Evolutionary conservation across 139 green algal species (phyloP).

Genomic region (Marvania coccoides): DNA sequence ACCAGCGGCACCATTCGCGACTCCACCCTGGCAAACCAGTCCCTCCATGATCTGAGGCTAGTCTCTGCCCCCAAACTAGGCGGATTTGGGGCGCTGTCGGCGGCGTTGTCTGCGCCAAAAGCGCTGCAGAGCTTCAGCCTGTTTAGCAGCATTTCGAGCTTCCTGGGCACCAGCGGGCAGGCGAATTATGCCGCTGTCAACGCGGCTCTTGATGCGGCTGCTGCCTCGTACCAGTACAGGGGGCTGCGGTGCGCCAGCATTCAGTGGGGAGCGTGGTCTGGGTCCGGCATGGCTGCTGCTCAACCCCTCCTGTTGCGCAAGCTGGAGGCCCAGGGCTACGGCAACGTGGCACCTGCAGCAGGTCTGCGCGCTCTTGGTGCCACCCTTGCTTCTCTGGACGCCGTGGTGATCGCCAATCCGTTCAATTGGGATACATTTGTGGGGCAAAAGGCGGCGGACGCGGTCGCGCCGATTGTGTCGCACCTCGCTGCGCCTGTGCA

Average conservation of each 20-base stretch:
- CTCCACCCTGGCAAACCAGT: conserved; percentile 20
- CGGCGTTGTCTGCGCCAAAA: not conserved
- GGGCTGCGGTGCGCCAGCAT: not conserved
- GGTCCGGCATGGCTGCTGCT: conserved; percentile 62
- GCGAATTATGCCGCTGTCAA: conserved; percentile 62
- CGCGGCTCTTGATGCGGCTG: conserved; percentile 41
- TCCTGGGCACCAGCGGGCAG: conserved; percentile 41
- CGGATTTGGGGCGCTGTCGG: not conserved
- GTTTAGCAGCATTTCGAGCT: conserved; percentile 30
- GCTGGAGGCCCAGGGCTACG: not conserved
- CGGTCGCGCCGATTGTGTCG: not conserved
- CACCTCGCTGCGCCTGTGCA: not conserved
- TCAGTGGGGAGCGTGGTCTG: conserved; percentile 36
- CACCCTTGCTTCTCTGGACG: not conserved
- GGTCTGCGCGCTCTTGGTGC: not conserved
- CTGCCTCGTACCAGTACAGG: not conserved
- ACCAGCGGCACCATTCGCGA: conserved; percentile 20
- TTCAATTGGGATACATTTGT: not conserved
- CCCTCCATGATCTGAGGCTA: not conserved
- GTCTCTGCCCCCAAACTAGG: conserved; percentile 27
- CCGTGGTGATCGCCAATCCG: not conserved
- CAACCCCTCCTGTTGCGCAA: not conserved
- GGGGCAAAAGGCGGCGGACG: not conserved
- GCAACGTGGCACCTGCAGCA: not conserved
- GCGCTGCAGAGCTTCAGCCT: conserved; percentile 1